Evolutionary conservation across 352 stramenopile species (phyloP).

Genomic region (Plasmopara halstedii): DNA sequence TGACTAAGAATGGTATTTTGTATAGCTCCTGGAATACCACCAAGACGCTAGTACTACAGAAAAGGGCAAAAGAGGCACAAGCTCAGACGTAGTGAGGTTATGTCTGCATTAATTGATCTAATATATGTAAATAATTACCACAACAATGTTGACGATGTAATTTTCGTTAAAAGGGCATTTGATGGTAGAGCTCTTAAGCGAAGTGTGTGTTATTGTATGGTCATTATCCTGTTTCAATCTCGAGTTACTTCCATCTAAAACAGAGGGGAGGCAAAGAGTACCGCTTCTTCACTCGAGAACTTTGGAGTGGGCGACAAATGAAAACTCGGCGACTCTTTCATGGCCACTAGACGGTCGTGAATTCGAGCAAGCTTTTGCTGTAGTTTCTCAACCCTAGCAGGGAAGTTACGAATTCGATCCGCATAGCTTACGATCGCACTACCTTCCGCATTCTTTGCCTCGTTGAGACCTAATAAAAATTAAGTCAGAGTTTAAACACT

Average conservation of each 20-base stretch:
- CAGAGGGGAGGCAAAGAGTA: conserved; percentile 30
- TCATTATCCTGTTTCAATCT: too few species aligned
- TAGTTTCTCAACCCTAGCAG: conserved; percentile 46
- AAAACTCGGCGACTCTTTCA: conserved; percentile 45
- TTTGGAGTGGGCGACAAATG: conserved; percentile 22
- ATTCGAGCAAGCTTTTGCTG: conserved; percentile 69
- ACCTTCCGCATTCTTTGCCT: conserved; percentile 47
- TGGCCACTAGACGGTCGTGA: conserved; percentile 46
- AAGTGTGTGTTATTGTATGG: too few species aligned
- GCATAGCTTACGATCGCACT: conserved; percentile 63
- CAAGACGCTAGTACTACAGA: conserved; percentile 46
- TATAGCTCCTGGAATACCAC: conserved; percentile 61
- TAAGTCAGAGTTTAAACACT: neutral
- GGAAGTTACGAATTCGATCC: conserved; percentile 64
- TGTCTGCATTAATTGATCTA: too few species aligned
- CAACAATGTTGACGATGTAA: neutral
- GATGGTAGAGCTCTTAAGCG: too few species aligned
- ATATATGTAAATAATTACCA: too few species aligned
- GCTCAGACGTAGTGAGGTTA: neutral
- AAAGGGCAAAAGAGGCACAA: conserved; percentile 19
- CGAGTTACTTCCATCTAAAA: too few species aligned
- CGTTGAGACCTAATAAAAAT: conserved; percentile 35
- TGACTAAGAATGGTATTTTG: neutral
- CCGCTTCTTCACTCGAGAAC: conserved; percentile 13
- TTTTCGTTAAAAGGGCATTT: too few species aligned